Base-by-base conservation (phyloP, 1,284 basidiomycete species). In the Phaffia rhodozyma region DNA sequence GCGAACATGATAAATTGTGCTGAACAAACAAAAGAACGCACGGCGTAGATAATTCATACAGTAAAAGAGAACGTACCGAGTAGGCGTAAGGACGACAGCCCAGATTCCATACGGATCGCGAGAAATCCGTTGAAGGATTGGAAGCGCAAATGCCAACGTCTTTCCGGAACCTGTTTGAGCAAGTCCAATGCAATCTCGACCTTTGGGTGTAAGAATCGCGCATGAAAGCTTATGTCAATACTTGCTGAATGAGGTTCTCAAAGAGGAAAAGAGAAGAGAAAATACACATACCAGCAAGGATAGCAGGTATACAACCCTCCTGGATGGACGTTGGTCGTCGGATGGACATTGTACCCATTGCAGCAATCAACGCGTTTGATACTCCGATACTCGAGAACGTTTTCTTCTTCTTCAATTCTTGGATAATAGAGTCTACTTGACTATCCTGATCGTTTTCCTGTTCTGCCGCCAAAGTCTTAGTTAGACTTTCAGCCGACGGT, bases 151-250 rank as follows among this genome's bases (percentile, higher is more conserved):
- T 0, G 96, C 93, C 64, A 98, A 85, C 0, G 96, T 99, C 78
- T 98, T 98, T 71, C 94, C 94, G 11, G 89, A 93, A 66, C 94
- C 96, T 0, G 94, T 99, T 78, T 97, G 94, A 1, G 96, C 93
- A 67, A 96, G 93, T 38, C 96, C 96, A 67, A 97, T 90, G 73
- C 90, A 93, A 76, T 99, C 94, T 71, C 84, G 82, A 65, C 86
- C 90, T 87, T 81, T 59, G 59, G 54, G 65, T 3, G 34, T 9
- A 64, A 58, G 25, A 21, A 20, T 43, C 21, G 38, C 50, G 50
- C 23, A 34, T 51, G 38, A 43, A n/a, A n/a, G n/a, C 64, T 2
- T 55, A 20, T 11, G 21, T 29, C 32, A 21, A 30, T 47, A 47
- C 52, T 53, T 25, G 23, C 53, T 25, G 27, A 64, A 20, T 50